Percentiles rank a stretch among this genome's conserved stretches.
Conservation (phyloP, 495 filamentous ascomycete genomes). For the Pyronema omphalodes region DNA sequence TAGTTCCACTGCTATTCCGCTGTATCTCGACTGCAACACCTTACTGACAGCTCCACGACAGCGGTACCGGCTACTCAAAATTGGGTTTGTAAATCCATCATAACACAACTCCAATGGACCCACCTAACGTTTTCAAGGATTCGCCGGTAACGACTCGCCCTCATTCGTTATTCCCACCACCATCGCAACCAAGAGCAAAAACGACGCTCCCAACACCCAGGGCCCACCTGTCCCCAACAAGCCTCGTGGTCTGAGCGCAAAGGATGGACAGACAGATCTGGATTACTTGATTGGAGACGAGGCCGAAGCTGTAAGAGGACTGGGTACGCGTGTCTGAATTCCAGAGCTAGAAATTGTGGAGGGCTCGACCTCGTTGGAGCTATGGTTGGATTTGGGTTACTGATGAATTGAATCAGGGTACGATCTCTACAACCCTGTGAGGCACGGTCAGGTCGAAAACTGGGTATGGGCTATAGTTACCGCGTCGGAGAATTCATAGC, state of each 20-base stretch:
- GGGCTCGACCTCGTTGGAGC: not conserved
- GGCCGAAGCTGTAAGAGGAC: slow-evolving; percentile 58
- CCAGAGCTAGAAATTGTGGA: not conserved
- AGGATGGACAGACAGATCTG: slow-evolving; percentile 91
- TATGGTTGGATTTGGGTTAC: not conserved
- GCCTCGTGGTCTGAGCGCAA: slow-evolving; percentile 71
- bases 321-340: slow-evolving; percentile 35
- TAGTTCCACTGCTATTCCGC: slow-evolving; percentile 11
- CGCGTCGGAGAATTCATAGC: slow-evolving; percentile 15
- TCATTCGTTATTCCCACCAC: slow-evolving; percentile 98
- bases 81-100: slow-evolving; percentile 44
- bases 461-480: slow-evolving; percentile 41
- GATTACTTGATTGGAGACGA: slow-evolving; percentile 99
- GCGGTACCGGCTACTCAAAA: slow-evolving; percentile 97
- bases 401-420: slow-evolving; percentile 42
- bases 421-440: slow-evolving; percentile 88
- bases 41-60: slow-evolving; percentile 26
- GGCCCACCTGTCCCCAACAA: slow-evolving; percentile 82
- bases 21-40: slow-evolving; percentile 10
- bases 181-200: slow-evolving; percentile 78
- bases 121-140: slow-evolving; percentile 33
- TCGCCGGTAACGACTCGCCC: slow-evolving; percentile 96
- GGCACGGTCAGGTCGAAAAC: slow-evolving; percentile 95
- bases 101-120: not conserved
- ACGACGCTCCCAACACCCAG: slow-evolving; percentile 55